These are phyloP conservation scores for Alopecurus myosuroides DNA, from an alignment of 176 grass and related monocot genomes.

Conservation along the genomic window DNA sequence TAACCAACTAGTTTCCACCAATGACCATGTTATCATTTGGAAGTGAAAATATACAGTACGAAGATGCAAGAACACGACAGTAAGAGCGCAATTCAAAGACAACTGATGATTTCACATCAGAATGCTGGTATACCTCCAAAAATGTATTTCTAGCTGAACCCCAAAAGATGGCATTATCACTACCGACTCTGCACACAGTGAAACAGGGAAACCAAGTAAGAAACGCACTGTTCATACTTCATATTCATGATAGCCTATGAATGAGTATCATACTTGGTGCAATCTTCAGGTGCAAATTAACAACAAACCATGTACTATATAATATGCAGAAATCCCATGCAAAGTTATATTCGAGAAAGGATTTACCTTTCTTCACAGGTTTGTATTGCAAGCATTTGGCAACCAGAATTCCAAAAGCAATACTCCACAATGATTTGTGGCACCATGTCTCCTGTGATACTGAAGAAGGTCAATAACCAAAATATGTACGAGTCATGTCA, in stretches of 20 bases:
- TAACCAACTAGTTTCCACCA: background rate
- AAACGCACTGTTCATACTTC: constrained; percentile 2
- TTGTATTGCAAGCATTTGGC: constrained; percentile 77
- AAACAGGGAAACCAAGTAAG: background rate
- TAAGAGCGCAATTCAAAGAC: background rate
- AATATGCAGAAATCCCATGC: background rate
- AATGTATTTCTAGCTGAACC: constrained; percentile 87
- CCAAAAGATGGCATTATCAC: constrained; percentile 93
- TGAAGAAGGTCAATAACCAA: constrained; percentile 17
- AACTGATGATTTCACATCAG: background rate
- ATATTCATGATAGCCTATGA: background rate
- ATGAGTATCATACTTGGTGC: background rate
- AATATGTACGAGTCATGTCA: background rate
- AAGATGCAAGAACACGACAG: background rate
- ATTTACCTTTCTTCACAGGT: constrained; percentile 82
- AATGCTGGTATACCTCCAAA: constrained; percentile 59
- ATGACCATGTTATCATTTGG: background rate
- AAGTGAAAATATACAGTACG: background rate
- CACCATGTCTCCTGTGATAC: constrained; percentile 45
- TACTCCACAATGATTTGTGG: constrained; percentile 49
- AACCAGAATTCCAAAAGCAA: constrained; percentile 38
- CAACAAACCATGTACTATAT: background rate
- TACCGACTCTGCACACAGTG: constrained; percentile 51
- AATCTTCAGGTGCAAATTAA: constrained; percentile 5
- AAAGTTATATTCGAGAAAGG: background rate